A percentile compares a stretch with the other conserved stretches of the same genome.
phyloP scores from a whole-genome alignment of 495 filamentous ascomycete genomes.

The Xylaria curta region DNA sequence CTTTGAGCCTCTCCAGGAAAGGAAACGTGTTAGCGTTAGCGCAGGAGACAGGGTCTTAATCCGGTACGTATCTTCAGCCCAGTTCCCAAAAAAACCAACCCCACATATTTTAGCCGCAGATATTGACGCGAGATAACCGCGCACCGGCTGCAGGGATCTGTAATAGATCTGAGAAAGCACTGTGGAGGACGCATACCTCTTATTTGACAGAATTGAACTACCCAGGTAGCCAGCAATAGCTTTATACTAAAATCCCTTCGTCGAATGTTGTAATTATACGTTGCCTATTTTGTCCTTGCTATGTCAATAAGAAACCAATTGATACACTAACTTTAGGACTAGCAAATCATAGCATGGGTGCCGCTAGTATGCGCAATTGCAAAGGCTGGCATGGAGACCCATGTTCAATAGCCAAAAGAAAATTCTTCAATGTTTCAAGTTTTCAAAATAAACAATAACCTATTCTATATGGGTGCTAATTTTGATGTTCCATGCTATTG shows the following conservation, averaged over 20 bases:
- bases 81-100: constrained; percentile 1
- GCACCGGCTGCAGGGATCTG: constrained; percentile 19
- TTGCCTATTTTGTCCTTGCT: not conserved
- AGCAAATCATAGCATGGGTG: not conserved
- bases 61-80: constrained; percentile 27
- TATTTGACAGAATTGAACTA: not conserved
- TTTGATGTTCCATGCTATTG: not conserved
- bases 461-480: not conserved
- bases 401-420: too few relatives aligned
- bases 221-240: not conserved
- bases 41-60: not conserved
- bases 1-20: constrained; percentile 30
- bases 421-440: not conserved
- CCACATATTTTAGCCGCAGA: constrained; percentile 27
- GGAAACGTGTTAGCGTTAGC: constrained; percentile 24
- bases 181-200: not conserved
- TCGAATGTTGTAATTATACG: not conserved
- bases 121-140: constrained; percentile 31
- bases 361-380: not conserved
- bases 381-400: not conserved
- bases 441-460: not conserved
- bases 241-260: not conserved
- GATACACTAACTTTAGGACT: not conserved
- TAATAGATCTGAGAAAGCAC: constrained; percentile 24
- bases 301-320: not conserved